phyloP scores from a whole-genome alignment of 768 basidiomycete species.

The Boletus subcaerulescens region DNA sequence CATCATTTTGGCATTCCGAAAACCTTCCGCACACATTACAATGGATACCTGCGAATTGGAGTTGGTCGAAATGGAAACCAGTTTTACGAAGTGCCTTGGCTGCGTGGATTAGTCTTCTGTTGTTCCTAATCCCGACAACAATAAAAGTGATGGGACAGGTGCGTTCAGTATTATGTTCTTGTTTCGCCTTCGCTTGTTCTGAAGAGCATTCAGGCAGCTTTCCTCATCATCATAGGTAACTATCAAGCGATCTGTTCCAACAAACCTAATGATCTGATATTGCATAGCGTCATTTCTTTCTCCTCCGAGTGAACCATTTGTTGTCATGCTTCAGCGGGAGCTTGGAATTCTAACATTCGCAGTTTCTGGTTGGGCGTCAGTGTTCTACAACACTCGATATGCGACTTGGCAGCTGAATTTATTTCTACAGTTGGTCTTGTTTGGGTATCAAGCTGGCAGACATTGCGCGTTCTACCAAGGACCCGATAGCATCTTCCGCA shows the following conservation, averaged over 20 bases:
- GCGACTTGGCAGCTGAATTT: not conserved
- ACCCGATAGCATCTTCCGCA: conserved; percentile 35
- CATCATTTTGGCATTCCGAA: not conserved
- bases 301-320: conserved; percentile 65
- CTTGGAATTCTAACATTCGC: conserved; percentile 50
- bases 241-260: not conserved
- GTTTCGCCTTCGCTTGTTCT: not conserved
- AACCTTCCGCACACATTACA: conserved; percentile 33
- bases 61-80: conserved; percentile 58
- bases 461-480: conserved; percentile 46
- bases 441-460: conserved; percentile 63
- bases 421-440: conserved; percentile 57
- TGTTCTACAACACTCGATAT: conserved; percentile 4
- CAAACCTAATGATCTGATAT: not conserved
- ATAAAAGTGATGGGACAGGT: conserved; percentile 58
- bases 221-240: conserved; percentile 61
- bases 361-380: conserved; percentile 57
- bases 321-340: conserved; percentile 67
- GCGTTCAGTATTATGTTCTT: not conserved
- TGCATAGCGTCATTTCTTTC: conserved; percentile 57
- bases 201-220: conserved; percentile 46
- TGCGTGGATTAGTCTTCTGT: conserved; percentile 58
- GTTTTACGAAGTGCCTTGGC: conserved; percentile 58
- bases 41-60: conserved; percentile 60
- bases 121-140: conserved; percentile 55